phyloP scores from a whole-genome alignment of 352 stramenopile species.

The Globisporangium carolinianum region DNA sequence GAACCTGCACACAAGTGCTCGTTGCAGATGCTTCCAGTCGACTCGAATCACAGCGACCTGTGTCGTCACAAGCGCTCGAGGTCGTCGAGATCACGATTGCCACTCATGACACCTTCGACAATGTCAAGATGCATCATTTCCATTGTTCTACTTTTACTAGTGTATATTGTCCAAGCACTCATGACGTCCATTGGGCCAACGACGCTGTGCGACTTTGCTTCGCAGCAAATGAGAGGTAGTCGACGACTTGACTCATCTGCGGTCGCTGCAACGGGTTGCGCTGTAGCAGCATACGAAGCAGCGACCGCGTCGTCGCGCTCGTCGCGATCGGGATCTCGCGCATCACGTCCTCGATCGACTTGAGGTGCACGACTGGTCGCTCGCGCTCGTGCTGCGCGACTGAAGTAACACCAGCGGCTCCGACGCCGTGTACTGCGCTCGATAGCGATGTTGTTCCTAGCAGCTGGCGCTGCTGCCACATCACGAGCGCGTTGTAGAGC shows the following conservation, averaged over 20 bases:
- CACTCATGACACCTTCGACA: too few relatives aligned
- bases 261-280: conserved; percentile 45
- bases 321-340: conserved; percentile 38
- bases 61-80: too few relatives aligned
- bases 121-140: too few relatives aligned
- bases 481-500: conserved; percentile 43
- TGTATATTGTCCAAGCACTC: too few relatives aligned
- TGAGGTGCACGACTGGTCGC: conserved; percentile 29
- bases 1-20: too few relatives aligned
- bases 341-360: conserved; percentile 32
- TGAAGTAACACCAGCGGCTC: neutral
- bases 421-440: neutral
- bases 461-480: conserved; percentile 43
- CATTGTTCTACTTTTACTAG: too few relatives aligned
- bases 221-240: conserved; percentile 39
- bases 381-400: neutral
- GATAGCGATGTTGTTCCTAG: neutral
- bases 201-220: conserved; percentile 2
- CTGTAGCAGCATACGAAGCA: conserved; percentile 62
- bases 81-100: too few relatives aligned
- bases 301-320: conserved; percentile 33
- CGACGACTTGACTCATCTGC: conserved; percentile 50
- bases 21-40: too few relatives aligned
- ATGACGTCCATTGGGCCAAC: too few relatives aligned
- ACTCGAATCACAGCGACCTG: too few relatives aligned